Conservation (phyloP, 139 green algal genomes). For the Chlorella vulgaris region DNA sequence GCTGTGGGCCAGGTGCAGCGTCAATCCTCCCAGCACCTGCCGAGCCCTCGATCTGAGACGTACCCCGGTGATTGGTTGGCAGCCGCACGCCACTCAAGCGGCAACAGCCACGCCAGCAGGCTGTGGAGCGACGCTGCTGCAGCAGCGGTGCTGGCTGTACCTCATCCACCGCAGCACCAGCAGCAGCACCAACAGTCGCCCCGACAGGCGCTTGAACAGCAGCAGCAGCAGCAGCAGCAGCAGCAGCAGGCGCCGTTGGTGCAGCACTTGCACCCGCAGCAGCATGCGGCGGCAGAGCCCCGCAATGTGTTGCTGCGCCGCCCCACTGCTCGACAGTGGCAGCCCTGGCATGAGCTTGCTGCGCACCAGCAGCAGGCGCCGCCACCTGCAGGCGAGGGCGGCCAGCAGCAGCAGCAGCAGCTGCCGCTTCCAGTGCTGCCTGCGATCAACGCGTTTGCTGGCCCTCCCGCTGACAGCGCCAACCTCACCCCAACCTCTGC, state of each 20-base stretch:
- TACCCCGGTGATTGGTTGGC: not conserved
- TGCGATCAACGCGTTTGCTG: no score
- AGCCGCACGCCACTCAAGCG: not conserved
- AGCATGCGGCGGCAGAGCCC: not conserved
- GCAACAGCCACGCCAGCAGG: not conserved
- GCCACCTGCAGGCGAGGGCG: not conserved
- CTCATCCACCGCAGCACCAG: not conserved
- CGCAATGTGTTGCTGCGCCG: not conserved
- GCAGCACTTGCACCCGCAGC: not conserved
- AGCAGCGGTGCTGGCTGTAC: not conserved
- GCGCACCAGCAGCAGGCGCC: conserved; percentile 3
- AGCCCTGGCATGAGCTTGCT: not conserved
- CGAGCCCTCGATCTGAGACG: not conserved
- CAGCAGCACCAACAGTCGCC: not conserved
- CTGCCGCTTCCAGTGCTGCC: not conserved
- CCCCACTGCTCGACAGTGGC: not conserved
- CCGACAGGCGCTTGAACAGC: not conserved
- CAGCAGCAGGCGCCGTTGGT: no score
- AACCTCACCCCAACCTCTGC: conserved; percentile 19
- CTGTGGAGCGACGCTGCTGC: not conserved
- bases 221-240: not conserved
- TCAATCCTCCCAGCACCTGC: not conserved
- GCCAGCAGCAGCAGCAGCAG: not conserved
- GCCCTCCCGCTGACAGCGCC: conserved; percentile 6
- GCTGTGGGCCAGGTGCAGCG: no score